Percentiles rank a stretch among this genome's conserved stretches.
Evolutionary conservation across 495 filamentous ascomycete species (phyloP).

Genomic region (Cercophora newfieldiana): DNA sequence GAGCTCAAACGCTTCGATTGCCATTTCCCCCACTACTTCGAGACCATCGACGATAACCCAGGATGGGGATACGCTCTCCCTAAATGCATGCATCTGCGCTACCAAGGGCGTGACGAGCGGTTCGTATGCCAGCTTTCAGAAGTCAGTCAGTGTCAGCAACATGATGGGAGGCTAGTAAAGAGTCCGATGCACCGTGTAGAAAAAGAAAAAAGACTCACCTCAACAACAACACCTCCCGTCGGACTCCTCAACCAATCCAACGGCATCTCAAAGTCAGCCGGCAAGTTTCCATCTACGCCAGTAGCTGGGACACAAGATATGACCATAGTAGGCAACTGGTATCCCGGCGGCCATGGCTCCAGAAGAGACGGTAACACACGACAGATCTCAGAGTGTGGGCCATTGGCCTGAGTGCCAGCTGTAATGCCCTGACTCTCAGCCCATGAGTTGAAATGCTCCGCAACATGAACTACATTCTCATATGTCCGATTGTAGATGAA

Average conservation of each 20-base stretch:
- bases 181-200: neutral
- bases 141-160: neutral
- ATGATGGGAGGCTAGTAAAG: neutral
- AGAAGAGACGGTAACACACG: conserved; percentile 59
- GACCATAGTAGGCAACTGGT: conserved; percentile 70
- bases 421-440: conserved; percentile 32
- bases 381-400: conserved; percentile 46
- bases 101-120: conserved; percentile 71
- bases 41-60: conserved; percentile 82
- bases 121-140: conserved; percentile 66
- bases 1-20: conserved; percentile 79
- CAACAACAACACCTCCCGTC: conserved; percentile 78
- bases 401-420: conserved; percentile 3
- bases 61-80: conserved; percentile 56
- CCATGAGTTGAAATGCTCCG: conserved; percentile 66
- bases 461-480: conserved; percentile 63
- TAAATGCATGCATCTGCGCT: conserved; percentile 56
- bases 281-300: conserved; percentile 59
- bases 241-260: conserved; percentile 70
- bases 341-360: conserved; percentile 65
- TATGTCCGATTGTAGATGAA: conserved; percentile 74
- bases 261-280: conserved; percentile 76
- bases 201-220: conserved; percentile 41
- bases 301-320: conserved; percentile 75
- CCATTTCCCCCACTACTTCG: conserved; percentile 78